Conservation (phyloP, 1,284 basidiomycete species). For the Phlebopus sp. region DNA sequence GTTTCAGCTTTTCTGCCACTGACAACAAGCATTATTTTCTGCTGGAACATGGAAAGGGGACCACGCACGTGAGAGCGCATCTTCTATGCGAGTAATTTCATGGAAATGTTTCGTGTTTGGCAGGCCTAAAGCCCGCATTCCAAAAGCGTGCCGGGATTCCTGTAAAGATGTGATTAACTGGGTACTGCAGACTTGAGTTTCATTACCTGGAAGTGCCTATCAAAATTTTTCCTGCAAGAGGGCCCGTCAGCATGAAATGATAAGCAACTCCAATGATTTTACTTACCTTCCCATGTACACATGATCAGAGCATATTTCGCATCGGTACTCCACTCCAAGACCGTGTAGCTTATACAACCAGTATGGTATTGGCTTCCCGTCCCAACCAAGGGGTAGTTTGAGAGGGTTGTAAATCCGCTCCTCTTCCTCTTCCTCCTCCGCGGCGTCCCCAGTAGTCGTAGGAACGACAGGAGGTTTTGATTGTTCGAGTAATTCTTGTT, state of each 20-base stretch:
- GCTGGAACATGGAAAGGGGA: background rate
- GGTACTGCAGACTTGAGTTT: slow-evolving; percentile 4
- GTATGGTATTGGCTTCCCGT: slow-evolving; percentile 97
- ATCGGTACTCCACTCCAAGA: slow-evolving; percentile 94
- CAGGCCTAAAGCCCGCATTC: slow-evolving; percentile 95
- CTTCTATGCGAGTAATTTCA: slow-evolving; percentile 96
- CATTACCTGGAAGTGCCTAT: slow-evolving; percentile 82
- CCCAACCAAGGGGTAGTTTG: slow-evolving; percentile 96
- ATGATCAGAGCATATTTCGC: slow-evolving; percentile 96
- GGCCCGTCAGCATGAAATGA: slow-evolving; percentile 11
- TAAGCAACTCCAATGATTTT: slow-evolving; percentile 1
- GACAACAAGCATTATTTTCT: slow-evolving; percentile 8
- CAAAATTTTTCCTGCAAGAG: slow-evolving; percentile 80
- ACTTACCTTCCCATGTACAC: slow-evolving; percentile 89
- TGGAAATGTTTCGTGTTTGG: slow-evolving; percentile 99
- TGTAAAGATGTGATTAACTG: slow-evolving; percentile 35
- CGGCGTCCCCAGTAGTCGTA: slow-evolving; percentile 41
- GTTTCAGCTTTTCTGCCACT: slow-evolving; percentile 96
- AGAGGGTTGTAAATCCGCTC: slow-evolving; percentile 97
- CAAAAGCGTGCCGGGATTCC: slow-evolving; percentile 96
- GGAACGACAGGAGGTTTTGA: slow-evolving; percentile 66
- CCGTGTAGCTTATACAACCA: slow-evolving; percentile 99
- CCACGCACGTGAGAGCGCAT: slow-evolving; percentile 85
- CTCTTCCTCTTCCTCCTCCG: slow-evolving; percentile 90
- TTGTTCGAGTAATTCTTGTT: slow-evolving; percentile 89